Evolutionary conservation across 2,329 filamentous ascomycete species (phyloP).

Genomic region (Neoscytalidium dimidiatum): DNA sequence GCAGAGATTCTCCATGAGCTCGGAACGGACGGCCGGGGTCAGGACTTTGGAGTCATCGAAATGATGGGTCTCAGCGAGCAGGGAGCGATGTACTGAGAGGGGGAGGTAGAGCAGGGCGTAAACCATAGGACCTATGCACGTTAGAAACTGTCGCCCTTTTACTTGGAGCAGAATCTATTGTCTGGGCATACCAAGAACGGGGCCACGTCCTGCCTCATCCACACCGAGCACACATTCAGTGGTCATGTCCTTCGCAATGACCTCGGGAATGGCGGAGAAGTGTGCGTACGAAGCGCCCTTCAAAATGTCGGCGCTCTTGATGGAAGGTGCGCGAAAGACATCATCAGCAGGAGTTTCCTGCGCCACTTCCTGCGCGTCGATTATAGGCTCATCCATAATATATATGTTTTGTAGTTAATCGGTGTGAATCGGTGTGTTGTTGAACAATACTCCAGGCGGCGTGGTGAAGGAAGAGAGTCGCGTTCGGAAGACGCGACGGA

Average conservation of each 20-base stretch:
- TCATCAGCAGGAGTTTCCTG: constrained; percentile 36
- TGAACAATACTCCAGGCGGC: not conserved
- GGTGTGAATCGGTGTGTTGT: not conserved
- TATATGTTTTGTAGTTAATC: not conserved
- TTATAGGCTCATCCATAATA: constrained; percentile 32
- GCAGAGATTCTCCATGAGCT: constrained; percentile 73
- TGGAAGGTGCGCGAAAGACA: constrained; percentile 52
- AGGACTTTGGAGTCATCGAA: constrained; percentile 97
- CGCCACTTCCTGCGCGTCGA: constrained; percentile 33
- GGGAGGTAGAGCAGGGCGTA: constrained; percentile 72
- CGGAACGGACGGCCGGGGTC: constrained; percentile 74
- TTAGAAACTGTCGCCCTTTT: not conserved
- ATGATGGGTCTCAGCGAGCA: constrained; percentile 77
- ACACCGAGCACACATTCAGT: constrained; percentile 79
- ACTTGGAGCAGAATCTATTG: too few relatives aligned
- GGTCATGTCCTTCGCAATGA: constrained; percentile 43
- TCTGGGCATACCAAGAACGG: constrained; percentile 78
- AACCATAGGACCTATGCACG: constrained; percentile 60
- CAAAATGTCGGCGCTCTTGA: constrained; percentile 41
- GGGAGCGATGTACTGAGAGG: constrained; percentile 64
- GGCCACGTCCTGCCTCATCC: constrained; percentile 90
- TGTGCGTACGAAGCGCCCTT: constrained; percentile 51
- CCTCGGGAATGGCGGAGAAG: constrained; percentile 46
- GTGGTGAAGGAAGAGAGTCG: not conserved
- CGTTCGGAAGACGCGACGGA: constrained; percentile 15